A percentile compares a stretch with the other conserved stretches of the same genome.
These are phyloP conservation scores for Cytospora piceicola DNA, from an alignment of 2,329 filamentous ascomycete species.

Conservation along the genomic window DNA sequence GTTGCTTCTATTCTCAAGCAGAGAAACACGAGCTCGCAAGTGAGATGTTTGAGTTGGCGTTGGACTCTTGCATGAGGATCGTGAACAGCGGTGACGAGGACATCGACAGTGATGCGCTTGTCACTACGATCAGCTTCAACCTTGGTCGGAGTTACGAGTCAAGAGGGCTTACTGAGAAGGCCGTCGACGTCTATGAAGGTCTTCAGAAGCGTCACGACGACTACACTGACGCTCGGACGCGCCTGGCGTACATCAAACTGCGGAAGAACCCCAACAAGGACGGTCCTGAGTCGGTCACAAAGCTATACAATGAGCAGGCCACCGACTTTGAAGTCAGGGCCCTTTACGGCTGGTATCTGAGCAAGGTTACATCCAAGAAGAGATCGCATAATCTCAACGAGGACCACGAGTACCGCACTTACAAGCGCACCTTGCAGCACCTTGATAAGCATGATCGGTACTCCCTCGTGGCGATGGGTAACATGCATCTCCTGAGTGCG, in stretches of 20 bases:
- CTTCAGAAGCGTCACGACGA: constrained; percentile 83
- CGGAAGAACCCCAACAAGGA: constrained; percentile 80
- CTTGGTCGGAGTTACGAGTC: constrained; percentile 92
- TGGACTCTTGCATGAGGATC: constrained; percentile 84
- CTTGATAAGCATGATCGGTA: constrained; percentile 99
- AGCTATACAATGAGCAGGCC: constrained; percentile 82
- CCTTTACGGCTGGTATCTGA: constrained; percentile 93
- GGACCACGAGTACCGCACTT: constrained; percentile 89
- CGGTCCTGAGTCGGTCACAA: constrained; percentile 82
- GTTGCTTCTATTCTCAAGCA: constrained; percentile 89
- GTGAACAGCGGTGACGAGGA: constrained; percentile 73
- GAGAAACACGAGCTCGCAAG: constrained; percentile 81
- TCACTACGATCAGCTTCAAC: constrained; percentile 97
- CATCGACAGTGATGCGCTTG: constrained; percentile 84
- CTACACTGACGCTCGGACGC: constrained; percentile 88
- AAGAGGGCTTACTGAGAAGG: constrained; percentile 77
- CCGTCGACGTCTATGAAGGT: constrained; percentile 85
- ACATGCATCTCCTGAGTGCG: constrained; percentile 82
- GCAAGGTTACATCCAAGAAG: constrained; percentile 79
- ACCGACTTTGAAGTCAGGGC: constrained; percentile 89
- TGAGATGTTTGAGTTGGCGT: constrained; percentile 87
- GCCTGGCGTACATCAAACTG: constrained; percentile 88
- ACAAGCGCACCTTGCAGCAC: constrained; percentile 93
- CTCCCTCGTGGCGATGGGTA: constrained; percentile 94
- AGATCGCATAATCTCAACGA: constrained; percentile 79